Percentiles rank a stretch among this genome's conserved stretches.
Conservation (phyloP, 2,329 filamentous ascomycete genomes). For the Trichoderma hamatum region DNA sequence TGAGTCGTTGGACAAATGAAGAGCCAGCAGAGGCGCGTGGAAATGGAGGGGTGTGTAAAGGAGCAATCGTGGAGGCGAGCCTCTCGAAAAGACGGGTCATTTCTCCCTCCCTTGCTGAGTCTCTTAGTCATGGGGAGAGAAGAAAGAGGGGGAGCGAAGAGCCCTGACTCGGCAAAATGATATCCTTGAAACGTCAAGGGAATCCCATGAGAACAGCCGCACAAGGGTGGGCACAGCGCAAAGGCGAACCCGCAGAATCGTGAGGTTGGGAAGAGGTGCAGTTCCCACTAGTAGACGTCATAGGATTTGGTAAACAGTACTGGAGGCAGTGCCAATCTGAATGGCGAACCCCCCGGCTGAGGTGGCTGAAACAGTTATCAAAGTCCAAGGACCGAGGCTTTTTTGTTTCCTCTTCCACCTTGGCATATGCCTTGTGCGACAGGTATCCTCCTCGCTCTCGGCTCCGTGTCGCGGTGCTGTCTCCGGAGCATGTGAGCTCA, state of each 20-base stretch:
- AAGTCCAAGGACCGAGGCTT: conserved; percentile 18
- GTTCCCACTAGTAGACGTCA: conserved; percentile 13
- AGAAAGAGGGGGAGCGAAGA: background rate
- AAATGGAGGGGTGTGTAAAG: conserved; percentile 1
- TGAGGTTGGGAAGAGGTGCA: background rate
- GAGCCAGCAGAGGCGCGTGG: background rate
- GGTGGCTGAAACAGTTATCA: conserved; percentile 22
- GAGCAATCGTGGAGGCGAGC: conserved; percentile 19
- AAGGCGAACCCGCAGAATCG: background rate
- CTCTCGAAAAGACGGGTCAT: background rate
- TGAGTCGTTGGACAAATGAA: conserved; percentile 1
- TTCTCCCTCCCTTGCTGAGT: background rate
- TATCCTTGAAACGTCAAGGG: conserved; percentile 15
- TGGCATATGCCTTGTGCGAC: background rate
- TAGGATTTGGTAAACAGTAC: background rate
- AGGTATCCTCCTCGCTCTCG: background rate
- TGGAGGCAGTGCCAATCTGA: background rate
- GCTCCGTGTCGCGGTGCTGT: background rate
- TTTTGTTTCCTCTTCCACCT: background rate
- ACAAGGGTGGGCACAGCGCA: background rate
- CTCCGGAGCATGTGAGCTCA: background rate
- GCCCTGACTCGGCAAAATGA: conserved; percentile 16
- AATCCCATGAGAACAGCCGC: conserved; percentile 17
- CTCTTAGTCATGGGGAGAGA: conserved; percentile 18
- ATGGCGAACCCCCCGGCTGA: conserved; percentile 1